Evolutionary conservation across 306 rosid genomes (phyloP).

Genomic region (Styphnolobium japonicum): DNA sequence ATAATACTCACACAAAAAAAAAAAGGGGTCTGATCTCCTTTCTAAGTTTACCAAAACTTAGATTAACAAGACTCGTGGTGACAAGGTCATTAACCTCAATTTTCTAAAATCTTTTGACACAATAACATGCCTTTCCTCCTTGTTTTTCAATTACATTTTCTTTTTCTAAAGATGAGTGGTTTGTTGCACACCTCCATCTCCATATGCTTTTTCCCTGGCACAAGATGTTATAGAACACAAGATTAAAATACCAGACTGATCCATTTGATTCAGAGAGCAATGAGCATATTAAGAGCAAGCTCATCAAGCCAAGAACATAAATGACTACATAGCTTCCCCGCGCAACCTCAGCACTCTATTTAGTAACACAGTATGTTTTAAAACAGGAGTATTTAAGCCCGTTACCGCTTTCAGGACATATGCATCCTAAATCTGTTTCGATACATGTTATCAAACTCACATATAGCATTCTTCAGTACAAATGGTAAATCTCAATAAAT

Average conservation of each 20-base stretch:
- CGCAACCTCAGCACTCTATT: not conserved
- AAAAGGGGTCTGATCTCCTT: too few relatives aligned
- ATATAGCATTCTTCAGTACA: not conserved
- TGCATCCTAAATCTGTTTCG: not conserved
- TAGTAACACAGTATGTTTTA: not conserved
- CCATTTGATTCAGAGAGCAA: not conserved
- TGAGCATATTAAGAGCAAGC: not conserved
- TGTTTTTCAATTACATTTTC: not conserved
- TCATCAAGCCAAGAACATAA: not conserved
- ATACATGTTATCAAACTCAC: not conserved
- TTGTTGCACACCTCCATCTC: not conserved
- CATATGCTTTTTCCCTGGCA: not conserved
- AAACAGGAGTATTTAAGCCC: not conserved
- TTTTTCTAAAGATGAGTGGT: not conserved
- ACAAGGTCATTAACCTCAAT: not conserved
- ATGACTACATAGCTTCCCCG: not conserved
- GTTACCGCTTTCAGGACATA: not conserved
- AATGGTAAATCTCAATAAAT: not conserved
- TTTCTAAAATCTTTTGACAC: not conserved
- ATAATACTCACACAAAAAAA: not conserved
- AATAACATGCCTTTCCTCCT: not conserved
- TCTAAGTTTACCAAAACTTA: not conserved
- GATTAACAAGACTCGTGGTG: not conserved
- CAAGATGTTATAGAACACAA: not conserved
- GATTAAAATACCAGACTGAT: not conserved